Percentiles rank a stretch among this genome's conserved stretches.
Evolutionary conservation across 2,329 filamentous ascomycete genomes (phyloP).

Genomic region (Fusarium sp.): DNA sequence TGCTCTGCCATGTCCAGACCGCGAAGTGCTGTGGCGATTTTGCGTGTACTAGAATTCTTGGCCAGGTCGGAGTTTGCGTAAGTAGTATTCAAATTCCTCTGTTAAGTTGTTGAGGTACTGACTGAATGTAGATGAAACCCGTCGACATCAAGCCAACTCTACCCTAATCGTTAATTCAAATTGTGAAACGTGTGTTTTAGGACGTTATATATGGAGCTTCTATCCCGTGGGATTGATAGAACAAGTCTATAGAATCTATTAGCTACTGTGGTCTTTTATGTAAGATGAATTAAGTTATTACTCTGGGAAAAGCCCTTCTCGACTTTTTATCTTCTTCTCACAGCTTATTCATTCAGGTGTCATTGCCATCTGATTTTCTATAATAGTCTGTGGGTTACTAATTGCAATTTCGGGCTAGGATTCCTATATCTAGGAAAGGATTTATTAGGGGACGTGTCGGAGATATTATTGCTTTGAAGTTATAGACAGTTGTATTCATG

Average conservation of each 20-base stretch:
- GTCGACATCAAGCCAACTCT: neutral
- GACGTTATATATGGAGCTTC: accelerated
- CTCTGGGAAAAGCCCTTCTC: accelerated
- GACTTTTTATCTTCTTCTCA: accelerated
- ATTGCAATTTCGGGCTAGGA: too few relatives aligned
- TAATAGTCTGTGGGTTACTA: neutral
- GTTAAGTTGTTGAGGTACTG: neutral
- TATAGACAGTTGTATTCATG: too few relatives aligned
- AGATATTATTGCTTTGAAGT: too few relatives aligned
- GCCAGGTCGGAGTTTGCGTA: neutral
- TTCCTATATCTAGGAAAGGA: too few relatives aligned
- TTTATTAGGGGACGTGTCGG: too few relatives aligned
- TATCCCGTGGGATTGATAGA: too few relatives aligned
- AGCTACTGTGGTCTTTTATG: accelerated
- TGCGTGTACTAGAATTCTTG: neutral
- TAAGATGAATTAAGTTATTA: neutral
- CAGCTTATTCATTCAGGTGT: neutral
- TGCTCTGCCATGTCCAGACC: neutral
- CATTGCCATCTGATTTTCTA: neutral
- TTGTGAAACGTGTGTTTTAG: accelerated
- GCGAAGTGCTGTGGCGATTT: neutral
- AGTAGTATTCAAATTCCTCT: accelerated
- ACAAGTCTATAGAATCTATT: neutral
- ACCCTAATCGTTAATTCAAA: accelerated
- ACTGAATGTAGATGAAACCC: neutral